Evolutionary conservation across 108 stramenopile species (phyloP).

Genomic region (Craspedostauros australis): DNA sequence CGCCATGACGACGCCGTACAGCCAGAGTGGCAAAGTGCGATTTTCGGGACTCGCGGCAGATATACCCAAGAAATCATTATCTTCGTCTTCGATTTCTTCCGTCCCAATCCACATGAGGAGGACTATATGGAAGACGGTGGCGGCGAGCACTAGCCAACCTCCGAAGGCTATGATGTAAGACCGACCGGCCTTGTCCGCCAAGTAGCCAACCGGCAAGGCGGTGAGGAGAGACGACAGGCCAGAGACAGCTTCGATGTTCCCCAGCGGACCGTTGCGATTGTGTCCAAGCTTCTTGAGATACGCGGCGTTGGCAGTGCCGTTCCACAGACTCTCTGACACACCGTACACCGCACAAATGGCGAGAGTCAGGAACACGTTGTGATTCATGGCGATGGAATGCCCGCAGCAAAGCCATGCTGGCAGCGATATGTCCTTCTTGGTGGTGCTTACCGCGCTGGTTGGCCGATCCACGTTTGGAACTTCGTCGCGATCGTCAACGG

Average conservation of each 20-base stretch:
- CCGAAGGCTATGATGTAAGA: slow-evolving; percentile 4
- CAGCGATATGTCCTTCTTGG: no score
- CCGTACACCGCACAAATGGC: no score
- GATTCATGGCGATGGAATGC: slow-evolving; percentile 22
- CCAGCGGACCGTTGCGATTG: slow-evolving; percentile 18
- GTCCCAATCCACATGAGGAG: no score
- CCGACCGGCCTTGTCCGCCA: slow-evolving; percentile 19
- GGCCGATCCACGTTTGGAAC: no score
- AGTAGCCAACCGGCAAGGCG: slow-evolving; percentile 31
- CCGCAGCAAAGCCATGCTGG: no score
- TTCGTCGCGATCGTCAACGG: no score
- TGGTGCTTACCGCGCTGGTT: no score
- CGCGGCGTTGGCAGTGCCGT: slow-evolving; percentile 19
- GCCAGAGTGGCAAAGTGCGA: not conserved
- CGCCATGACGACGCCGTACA: slow-evolving; percentile 2
- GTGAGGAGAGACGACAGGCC: slow-evolving; percentile 14
- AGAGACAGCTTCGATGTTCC: slow-evolving; percentile 23
- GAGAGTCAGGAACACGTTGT: slow-evolving; percentile 32
- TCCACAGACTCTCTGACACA: slow-evolving; percentile 21
- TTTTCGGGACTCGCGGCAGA: not conserved
- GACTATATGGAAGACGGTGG: not conserved
- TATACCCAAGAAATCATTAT: no score
- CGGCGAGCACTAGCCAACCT: not conserved
- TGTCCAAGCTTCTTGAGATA: slow-evolving; percentile 18
- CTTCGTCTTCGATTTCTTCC: not conserved